Evolutionary conservation across 140 eudicot genomes (phyloP), one percentile per base, ranked within the genome.

Genomic region (Cichorium intybus): DNA sequence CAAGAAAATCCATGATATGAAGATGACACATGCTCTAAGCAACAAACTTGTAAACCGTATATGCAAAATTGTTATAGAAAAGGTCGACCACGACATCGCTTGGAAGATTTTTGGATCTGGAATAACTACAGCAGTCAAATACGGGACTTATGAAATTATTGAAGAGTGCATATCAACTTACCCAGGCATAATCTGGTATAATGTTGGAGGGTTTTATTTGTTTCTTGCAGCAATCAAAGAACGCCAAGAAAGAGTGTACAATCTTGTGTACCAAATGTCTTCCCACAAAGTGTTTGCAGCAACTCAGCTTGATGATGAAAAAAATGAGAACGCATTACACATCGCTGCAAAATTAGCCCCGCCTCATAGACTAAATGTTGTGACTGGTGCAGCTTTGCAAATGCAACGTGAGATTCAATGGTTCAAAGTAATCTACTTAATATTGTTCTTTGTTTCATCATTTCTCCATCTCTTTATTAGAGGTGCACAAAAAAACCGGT

Each of bases 291-390:
- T 53, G 55, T 54, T 17, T 22, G 21, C 15, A 24, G 37, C 68
- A 51, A 12, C 55, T 14, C 20, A 4, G 12, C 0, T 10, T 1
- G 24, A 65, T 14, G 14, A 20, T 0, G 12, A 17, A 3, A 15
- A 15, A 21, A 48, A 43, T 1, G 69, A 59, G 28, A 70, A 60
- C 26, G 11, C 60, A 20, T n/a, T 70, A 62, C 76, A 60, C 39
- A 47, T 29, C 18, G 76, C 63, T 47, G 76, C 55, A 35, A 60
- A 49, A 55, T 49, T 71, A 37, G 76, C 76, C 24, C 76, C 76
- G 3, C 43, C 62, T 24, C 55, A 59, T 71, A 53, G 53, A 10
- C 76, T 71, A 10, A 50, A 24, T 23, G 50, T 20, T 24, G 46
- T 60, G 4, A 48, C 62, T 0, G 69, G 76, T 48, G 69, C 69